Evolutionary conservation across 208 protist species (phyloP), one percentile per base, ranked within the genome.

Genomic region (Angomonas deanei): DNA sequence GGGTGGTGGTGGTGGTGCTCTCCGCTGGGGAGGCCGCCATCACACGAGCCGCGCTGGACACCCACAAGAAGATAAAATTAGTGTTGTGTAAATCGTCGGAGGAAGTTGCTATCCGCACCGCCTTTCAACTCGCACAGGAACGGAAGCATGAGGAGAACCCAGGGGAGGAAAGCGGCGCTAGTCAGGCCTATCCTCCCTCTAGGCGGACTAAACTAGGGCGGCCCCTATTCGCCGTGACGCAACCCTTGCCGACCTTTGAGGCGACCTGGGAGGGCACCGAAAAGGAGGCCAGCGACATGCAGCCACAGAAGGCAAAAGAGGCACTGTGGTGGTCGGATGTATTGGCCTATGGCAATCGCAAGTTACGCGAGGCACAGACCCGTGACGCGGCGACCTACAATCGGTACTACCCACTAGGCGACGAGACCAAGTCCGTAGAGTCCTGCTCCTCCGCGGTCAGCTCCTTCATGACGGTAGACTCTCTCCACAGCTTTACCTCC

Each of bases 301-400:
- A 42, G 4, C 62, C 64, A 0, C 61, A 70, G 17, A 66, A 71
- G 8, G 66, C 69, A 5, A 69, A 72, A 26, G 70, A 86, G 31
- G 68, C 67, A n/a, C 72, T 86, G 21, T 82, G 76, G 76, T 86
- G 80, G 80, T 62, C 23, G n/a, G 80, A 86, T 50, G 68, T 86
- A 13, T 21, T 80, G 24, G 49, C 71, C 36, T 64, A 80, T 49
- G 76, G 76, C 28, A 60, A 76, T 49, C 32, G 32, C n/a, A 31
- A 53, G 59, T 27, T 53, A 50, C 46, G 2, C 21, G 65, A 26
- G 26, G 46, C 1, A 19, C 50, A 3, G 17, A 30, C 21, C 34
- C 38, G 24, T 46, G 36, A 17, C 5, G 36, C 34, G 24, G 23
- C 31, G 60, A n/a, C n/a, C n/a, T n/a, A n/a, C n/a, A n/a, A n/a